Conservation (phyloP, 176 grass and related monocot species). For the Thinopyrum elongatum region DNA sequence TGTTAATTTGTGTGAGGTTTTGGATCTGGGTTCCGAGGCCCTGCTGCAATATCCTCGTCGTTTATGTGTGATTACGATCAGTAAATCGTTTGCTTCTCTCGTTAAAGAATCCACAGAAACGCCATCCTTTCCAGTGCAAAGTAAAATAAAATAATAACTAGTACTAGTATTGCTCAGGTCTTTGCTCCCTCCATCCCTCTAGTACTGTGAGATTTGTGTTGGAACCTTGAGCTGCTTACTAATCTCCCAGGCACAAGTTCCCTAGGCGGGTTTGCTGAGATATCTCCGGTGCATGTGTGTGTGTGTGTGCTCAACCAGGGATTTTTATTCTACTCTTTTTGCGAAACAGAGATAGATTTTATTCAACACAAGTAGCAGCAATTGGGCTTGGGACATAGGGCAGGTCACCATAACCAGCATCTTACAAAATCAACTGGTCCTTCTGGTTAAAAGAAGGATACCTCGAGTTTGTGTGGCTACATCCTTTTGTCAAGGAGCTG, state of each 20-base stretch:
- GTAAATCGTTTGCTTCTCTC: conserved; percentile 1
- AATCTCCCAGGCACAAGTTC: not conserved
- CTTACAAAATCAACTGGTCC: not conserved
- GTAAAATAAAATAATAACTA: not conserved
- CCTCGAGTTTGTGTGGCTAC: not conserved
- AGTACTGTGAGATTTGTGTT: not conserved
- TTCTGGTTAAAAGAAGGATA: not conserved
- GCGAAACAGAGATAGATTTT: not conserved
- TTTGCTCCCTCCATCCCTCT: not conserved
- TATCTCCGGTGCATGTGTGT: no score
- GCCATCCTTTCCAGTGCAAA: not conserved
- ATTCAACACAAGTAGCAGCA: not conserved
- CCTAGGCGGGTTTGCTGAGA: not conserved
- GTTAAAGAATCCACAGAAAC: not conserved
- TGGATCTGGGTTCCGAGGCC: conserved; percentile 29
- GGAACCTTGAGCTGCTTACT: not conserved
- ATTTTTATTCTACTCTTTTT: not conserved
- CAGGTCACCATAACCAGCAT: not conserved
- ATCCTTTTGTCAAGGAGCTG: not conserved
- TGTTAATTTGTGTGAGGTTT: not conserved
- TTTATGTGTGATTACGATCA: not conserved
- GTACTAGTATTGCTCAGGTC: not conserved
- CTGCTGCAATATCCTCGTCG: not conserved
- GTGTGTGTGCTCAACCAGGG: no score
- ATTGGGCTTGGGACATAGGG: not conserved